These are phyloP conservation scores for Cytospora paraplurivora DNA, from an alignment of 2,329 filamentous ascomycete species.

Conservation along the genomic window DNA sequence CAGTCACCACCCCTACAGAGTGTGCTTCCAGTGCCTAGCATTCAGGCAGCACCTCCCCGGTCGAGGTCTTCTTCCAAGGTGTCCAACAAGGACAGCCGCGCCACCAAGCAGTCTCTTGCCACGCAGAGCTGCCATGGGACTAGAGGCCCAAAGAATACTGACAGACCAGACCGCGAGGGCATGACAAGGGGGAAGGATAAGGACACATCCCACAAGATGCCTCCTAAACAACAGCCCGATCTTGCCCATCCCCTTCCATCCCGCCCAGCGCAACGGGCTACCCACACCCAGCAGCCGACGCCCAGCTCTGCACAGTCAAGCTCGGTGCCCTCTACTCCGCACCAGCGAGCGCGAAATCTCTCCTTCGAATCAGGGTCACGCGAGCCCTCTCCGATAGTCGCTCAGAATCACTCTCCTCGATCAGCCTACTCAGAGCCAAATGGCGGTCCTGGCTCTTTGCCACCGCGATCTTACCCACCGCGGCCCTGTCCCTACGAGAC, in stretches of 20 bases:
- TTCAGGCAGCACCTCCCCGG: conserved; percentile 57
- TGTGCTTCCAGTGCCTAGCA: conserved; percentile 56
- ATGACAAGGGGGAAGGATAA: conserved; percentile 54
- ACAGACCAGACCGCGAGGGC: conserved; percentile 63
- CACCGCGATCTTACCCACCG: conserved; percentile 52
- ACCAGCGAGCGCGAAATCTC: conserved; percentile 83
- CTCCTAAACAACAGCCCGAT: conserved; percentile 45
- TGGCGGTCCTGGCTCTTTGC: conserved; percentile 68
- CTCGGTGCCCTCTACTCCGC: conserved; percentile 91
- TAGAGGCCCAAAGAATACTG: conserved; percentile 57
- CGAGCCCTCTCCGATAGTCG: conserved; percentile 76
- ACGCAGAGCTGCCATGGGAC: conserved; percentile 65
- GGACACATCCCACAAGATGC: conserved; percentile 49
- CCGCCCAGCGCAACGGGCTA: conserved; percentile 24
- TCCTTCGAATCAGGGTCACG: conserved; percentile 69
- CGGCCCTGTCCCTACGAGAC: conserved; percentile 81
- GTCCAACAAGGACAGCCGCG: conserved; percentile 54
- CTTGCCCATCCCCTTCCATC: conserved; percentile 31
- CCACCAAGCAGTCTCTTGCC: conserved; percentile 46
- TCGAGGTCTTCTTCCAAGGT: conserved; percentile 63
- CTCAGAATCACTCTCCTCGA: conserved; percentile 80
- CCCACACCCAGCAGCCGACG: conserved; percentile 32
- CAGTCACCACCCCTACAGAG: conserved; percentile 59
- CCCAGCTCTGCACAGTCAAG: conserved; percentile 64
- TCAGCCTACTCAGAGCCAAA: conserved; percentile 91